A percentile compares a stretch with the other conserved stretches of the same genome.
Conservation (phyloP, 495 filamentous ascomycete genomes). For the Aspergillus taichungensis region DNA sequence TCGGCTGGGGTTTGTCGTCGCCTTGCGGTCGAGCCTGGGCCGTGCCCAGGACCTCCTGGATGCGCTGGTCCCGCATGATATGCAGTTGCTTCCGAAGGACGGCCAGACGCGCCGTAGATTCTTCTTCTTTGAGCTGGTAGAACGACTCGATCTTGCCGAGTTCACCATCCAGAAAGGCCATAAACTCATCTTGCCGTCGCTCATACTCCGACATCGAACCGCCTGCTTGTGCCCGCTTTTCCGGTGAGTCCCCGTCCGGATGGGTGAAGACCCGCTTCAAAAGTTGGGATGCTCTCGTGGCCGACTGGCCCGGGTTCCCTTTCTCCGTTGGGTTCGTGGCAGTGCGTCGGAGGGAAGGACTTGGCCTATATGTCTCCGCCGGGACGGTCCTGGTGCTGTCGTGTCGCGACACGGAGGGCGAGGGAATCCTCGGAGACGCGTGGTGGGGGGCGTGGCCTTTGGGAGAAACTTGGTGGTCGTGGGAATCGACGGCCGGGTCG, state of each 20-base stretch:
- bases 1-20: slow-evolving; percentile 9
- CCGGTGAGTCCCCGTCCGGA: slow-evolving; percentile 18
- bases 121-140: slow-evolving; percentile 73
- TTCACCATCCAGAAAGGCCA: slow-evolving; percentile 66
- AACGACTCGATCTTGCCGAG: slow-evolving; percentile 81
- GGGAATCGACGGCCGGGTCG: slow-evolving; percentile 54
- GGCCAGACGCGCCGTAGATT: slow-evolving; percentile 61
- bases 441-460: slow-evolving; percentile 10
- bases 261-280: slow-evolving; percentile 30
- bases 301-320: slow-evolving; percentile 9
- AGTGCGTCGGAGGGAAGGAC: slow-evolving; percentile 7
- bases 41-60: slow-evolving; percentile 51
- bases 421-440: slow-evolving; percentile 13
- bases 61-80: slow-evolving; percentile 73
- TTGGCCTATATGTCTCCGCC: slow-evolving; percentile 4
- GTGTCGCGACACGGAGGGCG: slow-evolving; percentile 21
- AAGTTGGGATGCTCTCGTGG: slow-evolving; percentile 21
- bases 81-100: slow-evolving; percentile 73
- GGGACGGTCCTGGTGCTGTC: slow-evolving; percentile 8
- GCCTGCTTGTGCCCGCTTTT: slow-evolving; percentile 30
- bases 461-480: slow-evolving; percentile 21
- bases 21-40: slow-evolving; percentile 21
- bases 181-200: slow-evolving; percentile 65
- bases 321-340: slow-evolving; percentile 8
- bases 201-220: slow-evolving; percentile 41